Evolutionary conservation across 208 protist genomes (phyloP).

Genomic region (Trypanosoma brucei): DNA sequence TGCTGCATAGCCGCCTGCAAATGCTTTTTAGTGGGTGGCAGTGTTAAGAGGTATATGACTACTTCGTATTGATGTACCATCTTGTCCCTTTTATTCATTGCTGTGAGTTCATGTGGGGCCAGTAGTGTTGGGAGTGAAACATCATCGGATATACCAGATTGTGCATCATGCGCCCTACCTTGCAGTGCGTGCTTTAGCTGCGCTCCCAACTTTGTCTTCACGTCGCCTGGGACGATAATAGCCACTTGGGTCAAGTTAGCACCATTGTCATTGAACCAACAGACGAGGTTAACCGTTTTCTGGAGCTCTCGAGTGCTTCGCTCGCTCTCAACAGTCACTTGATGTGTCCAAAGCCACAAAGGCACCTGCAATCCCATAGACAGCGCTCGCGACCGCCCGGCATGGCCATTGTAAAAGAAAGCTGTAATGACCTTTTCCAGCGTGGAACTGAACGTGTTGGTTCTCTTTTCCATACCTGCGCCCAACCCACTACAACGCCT

Average conservation of each 20-base stretch:
- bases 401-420: conserved; percentile 49
- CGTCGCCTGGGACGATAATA: conserved; percentile 59
- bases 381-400: conserved; percentile 28
- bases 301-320: conserved; percentile 37
- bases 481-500: not conserved
- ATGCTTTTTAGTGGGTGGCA: conserved; percentile 24
- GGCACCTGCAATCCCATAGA: conserved; percentile 66
- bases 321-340: conserved; percentile 19
- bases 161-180: not conserved
- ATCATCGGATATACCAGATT: conserved; percentile 9
- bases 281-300: conserved; percentile 46
- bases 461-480: conserved; percentile 20
- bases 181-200: conserved; percentile 11
- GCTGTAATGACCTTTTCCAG: conserved; percentile 59
- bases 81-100: conserved; percentile 57
- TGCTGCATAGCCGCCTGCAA: conserved; percentile 29
- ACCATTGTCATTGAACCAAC: conserved; percentile 63
- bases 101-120: conserved; percentile 71
- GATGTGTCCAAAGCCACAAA: conserved; percentile 81
- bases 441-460: conserved; percentile 6
- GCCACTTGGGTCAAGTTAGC: conserved; percentile 39
- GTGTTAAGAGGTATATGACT: conserved; percentile 63
- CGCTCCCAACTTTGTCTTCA: conserved; percentile 32
- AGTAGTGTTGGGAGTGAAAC: conserved; percentile 39
- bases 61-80: conserved; percentile 53